Conservation (phyloP, 805 yeast species). For the Cyberlindnera maritima region DNA sequence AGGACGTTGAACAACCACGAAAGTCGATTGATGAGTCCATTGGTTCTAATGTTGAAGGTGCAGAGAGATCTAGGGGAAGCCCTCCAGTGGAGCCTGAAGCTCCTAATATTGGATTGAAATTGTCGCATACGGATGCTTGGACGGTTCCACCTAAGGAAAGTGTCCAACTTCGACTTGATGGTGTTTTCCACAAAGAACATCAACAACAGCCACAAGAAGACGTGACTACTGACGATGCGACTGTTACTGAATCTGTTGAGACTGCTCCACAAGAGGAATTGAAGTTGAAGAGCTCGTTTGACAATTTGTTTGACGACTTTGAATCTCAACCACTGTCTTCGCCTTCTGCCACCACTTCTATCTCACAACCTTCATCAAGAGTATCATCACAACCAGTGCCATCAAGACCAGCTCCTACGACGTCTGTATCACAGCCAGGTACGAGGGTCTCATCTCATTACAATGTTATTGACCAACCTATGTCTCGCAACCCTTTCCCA, state of each 20-base stretch:
- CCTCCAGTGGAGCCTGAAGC: background rate
- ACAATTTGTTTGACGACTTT: conserved; percentile 20
- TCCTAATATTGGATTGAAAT: conserved; percentile 14
- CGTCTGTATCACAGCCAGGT: background rate
- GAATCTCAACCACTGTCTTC: conserved; percentile 3
- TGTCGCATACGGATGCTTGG: conserved; percentile 26
- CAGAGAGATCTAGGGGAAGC: background rate
- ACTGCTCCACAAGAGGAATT: background rate
- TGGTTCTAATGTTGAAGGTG: background rate
- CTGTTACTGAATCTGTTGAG: background rate
- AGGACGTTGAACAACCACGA: background rate
- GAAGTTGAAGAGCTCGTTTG: conserved; percentile 18
- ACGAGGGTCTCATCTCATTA: background rate
- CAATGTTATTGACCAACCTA: background rate
- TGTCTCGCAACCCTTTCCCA: conserved; percentile 25
- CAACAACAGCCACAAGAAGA: background rate
- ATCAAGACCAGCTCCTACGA: background rate
- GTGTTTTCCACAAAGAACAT: conserved; percentile 20
- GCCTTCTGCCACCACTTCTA: background rate
- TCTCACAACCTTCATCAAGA: background rate
- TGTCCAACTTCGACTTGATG: conserved; percentile 15
- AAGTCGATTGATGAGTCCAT: background rate
- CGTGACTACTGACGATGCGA: background rate
- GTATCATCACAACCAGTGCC: background rate
- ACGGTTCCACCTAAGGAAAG: conserved; percentile 3